Evolutionary conservation across 1,284 basidiomycete genomes (phyloP), one percentile per base, ranked within the genome.

Genomic region (Cutaneotrichosporon dermatis): DNA sequence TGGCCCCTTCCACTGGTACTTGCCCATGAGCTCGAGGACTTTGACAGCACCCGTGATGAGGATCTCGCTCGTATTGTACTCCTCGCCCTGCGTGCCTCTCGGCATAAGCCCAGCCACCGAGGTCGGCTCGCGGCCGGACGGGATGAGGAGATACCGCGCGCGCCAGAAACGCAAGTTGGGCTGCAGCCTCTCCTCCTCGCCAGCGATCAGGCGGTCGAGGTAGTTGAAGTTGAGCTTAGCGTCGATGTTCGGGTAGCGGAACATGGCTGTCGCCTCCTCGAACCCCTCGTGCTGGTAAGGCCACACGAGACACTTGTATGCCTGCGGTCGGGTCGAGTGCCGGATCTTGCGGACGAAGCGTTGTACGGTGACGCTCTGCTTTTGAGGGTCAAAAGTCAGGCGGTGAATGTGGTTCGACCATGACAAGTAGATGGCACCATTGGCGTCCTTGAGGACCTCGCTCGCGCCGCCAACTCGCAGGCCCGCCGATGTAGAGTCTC

Each of bases 341-440:
- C 82, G 84, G 78, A 89, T 84, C 65, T 88, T 84, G 49, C 92
- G 83, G 25, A 93, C 88, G 73, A 93, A 93, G 25, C 92, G 83
- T 70, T 88, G 84, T 9, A 98, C 92, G 67, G 92, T 88, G 63
- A 97, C 90, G 16, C 86, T 84, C 66, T 93, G 89, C 15, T 89
- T 89, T 16, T 85, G 87, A 58, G 79, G 75, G 62, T 83, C 81
- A 69, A 93, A 98, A 15, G 88, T 86, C 66, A 98, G 87, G 36
- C 89, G 83, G 76, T 98, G 94, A 52, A 98, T 92, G 76, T 97
- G 92, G 74, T 95, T 96, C 71, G 88, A 89, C 84, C 94, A 92
- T 66, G 91, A 92, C 54, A 98, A 82, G 79, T 90, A 97, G 25
- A 97, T 88, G 0, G 92, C 88, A 49, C 87, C 84, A 54, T 79